phyloP scores from a whole-genome alignment of 164 flowering plant species.

The Cinnamomum chago region DNA sequence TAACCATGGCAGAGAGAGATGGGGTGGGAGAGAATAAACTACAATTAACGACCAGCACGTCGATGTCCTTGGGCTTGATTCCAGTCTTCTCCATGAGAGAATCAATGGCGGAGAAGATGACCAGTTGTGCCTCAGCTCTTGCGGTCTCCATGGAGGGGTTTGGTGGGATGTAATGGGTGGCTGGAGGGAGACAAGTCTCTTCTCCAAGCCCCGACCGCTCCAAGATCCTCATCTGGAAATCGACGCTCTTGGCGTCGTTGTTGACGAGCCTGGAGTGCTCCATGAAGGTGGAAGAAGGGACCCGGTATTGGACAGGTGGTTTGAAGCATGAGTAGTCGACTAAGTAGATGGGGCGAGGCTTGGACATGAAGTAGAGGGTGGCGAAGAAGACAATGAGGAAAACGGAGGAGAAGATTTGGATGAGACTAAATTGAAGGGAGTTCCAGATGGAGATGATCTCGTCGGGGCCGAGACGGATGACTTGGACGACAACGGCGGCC shows the following conservation, averaged over 20 bases:
- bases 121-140: slow-evolving; percentile 7
- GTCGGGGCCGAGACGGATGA: slow-evolving; percentile 4
- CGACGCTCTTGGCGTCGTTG: slow-evolving; percentile 9
- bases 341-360: slow-evolving; percentile 9
- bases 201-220: slow-evolving; percentile 24
- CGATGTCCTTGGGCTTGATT: slow-evolving; percentile 17
- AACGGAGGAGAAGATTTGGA: slow-evolving; percentile 13
- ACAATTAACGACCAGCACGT: slow-evolving; percentile 18
- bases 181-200: slow-evolving; percentile 14
- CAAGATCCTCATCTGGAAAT: slow-evolving; percentile 13
- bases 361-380: slow-evolving; percentile 10
- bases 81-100: background rate
- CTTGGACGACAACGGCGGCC: background rate
- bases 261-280: slow-evolving; percentile 12
- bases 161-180: slow-evolving; percentile 14
- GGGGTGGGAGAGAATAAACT: slow-evolving; percentile 17
- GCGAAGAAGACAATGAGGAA: slow-evolving; percentile 10
- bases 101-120: slow-evolving; percentile 19
- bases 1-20: slow-evolving; percentile 22
- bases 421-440: background rate
- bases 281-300: slow-evolving; percentile 13
- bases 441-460: background rate
- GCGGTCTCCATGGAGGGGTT: slow-evolving; percentile 8
- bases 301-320: slow-evolving; percentile 12
- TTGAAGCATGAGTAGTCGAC: slow-evolving; percentile 28